Percentiles rank a stretch among this genome's conserved stretches.
phyloP scores from a whole-genome alignment of 176 grass and related monocot species.

The Rhynchospora pubera region DNA sequence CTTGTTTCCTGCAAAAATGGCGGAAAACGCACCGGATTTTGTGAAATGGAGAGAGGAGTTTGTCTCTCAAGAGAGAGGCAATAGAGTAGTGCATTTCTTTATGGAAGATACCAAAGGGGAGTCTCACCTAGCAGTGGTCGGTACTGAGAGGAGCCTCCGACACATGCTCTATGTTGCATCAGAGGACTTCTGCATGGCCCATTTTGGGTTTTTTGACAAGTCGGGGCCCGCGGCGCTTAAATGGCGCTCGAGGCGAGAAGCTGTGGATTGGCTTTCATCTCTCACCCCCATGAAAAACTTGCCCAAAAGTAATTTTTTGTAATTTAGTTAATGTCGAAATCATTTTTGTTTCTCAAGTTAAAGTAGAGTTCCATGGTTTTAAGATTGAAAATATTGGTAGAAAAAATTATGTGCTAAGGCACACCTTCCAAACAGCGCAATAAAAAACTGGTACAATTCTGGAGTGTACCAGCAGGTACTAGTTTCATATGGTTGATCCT shows the following conservation, averaged over 20 bases:
- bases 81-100: conserved; percentile 89
- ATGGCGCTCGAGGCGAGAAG: conserved; percentile 88
- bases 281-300: conserved; percentile 42
- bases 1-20: conserved; percentile 36
- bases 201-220: conserved; percentile 21
- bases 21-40: conserved; percentile 45
- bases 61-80: conserved; percentile 84
- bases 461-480: background rate
- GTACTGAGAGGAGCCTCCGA: conserved; percentile 85
- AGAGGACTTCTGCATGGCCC: conserved; percentile 51
- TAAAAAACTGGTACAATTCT: background rate
- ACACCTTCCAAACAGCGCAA: background rate
- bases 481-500: background rate
- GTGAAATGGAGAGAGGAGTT: conserved; percentile 97
- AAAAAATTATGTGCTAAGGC: background rate
- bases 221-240: conserved; percentile 45
- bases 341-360: conserved; percentile 7
- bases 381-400: background rate
- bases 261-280: conserved; percentile 92
- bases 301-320: conserved; percentile 33
- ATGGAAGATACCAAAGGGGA: conserved; percentile 62
- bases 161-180: conserved; percentile 94
- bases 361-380: background rate
- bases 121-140: conserved; percentile 76
- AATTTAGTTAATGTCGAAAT: background rate